Percentiles rank a stretch among this genome's conserved stretches.
Conservation (phyloP, 371 early-diverging fungal genomes). For the Saksenaea vasiformis region DNA sequence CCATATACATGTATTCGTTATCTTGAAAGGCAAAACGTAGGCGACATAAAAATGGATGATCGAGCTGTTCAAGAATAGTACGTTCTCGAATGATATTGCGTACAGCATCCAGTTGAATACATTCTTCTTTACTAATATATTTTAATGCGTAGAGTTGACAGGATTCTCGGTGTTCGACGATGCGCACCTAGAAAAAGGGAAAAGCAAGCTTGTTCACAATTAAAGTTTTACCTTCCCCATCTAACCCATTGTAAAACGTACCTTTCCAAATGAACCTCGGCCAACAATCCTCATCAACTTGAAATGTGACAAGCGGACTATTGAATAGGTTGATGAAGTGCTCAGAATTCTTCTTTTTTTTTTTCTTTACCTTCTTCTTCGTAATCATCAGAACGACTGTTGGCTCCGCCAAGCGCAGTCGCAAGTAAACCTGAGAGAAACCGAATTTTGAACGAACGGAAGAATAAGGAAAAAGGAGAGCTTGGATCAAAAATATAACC, state of each 20-base stretch:
- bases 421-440: slow-evolving; percentile 51
- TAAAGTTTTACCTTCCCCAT: slow-evolving; percentile 11
- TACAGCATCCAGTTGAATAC: slow-evolving; percentile 76
- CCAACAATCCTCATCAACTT: slow-evolving; percentile 69
- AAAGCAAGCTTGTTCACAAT: slow-evolving; percentile 10
- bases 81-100: slow-evolving; percentile 83
- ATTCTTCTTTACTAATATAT: slow-evolving; percentile 81
- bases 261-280: slow-evolving; percentile 81
- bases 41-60: slow-evolving; percentile 79
- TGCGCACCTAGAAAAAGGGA: slow-evolving; percentile 59
- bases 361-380: slow-evolving; percentile 32
- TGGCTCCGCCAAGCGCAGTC: slow-evolving; percentile 42
- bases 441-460: slow-evolving; percentile 36
- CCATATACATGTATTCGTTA: slow-evolving; percentile 84
- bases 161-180: slow-evolving; percentile 71
- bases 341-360: too few species aligned
- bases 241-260: slow-evolving; percentile 22
- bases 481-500: not conserved
- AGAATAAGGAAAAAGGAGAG: slow-evolving; percentile 4
- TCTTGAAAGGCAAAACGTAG: slow-evolving; percentile 88
- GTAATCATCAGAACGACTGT: slow-evolving; percentile 21
- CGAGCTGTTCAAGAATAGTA: slow-evolving; percentile 73
- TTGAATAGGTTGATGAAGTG: slow-evolving; percentile 1
- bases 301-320: slow-evolving; percentile 69
- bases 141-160: slow-evolving; percentile 78